Evolutionary conservation across 768 basidiomycete genomes (phyloP), one percentile per base, ranked within the genome.

Genomic region (Tylopilus balloui): DNA sequence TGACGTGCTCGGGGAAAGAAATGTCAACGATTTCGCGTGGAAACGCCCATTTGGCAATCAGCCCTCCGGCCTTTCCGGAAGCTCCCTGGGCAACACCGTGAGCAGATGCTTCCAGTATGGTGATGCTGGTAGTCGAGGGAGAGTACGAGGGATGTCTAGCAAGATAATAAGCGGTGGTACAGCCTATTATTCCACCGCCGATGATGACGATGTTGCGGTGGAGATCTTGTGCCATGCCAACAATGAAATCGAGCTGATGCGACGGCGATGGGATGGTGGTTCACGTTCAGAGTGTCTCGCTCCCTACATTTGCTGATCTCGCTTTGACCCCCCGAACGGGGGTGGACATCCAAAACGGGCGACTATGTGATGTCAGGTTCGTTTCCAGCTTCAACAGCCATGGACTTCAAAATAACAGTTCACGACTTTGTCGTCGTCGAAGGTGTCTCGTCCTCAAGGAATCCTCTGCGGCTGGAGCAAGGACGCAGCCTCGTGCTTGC

Each of bases 111-210:
- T 93, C 82, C 45, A 95, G 65, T 8, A 91, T 70, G 14, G 81
- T 86, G 36, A 88, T 69, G 23, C 65, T 73, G 11, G 72, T 70
- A 4, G 62, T 65, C 10, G 68, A 51, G 4, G 70, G 51, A 14
- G 70, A 58, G 57, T 75, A 80, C 9, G 65, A 68, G 4, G 79
- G 77, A 52, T 85, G 81, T 20, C 73, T 73, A 13, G 84, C 70
- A 44, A 91, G 73, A 65, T 87, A 92, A 71, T 88, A 92, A 13
- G 90, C 89, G 0, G 84, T 87, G 1, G 84, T 85, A 50, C 84
- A 83, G 9, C 92, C 92, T 34, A 92, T 86, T 56, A 93, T 92
- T 0, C 92, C 92, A 19, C 84, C 92, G 23, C 92, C 91, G 52
- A 94, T 75, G 51, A 94, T 79, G 25, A 88, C 77, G 46, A 93